These are phyloP conservation scores for Cercospora zeae-maydis DNA, from an alignment of 2,329 filamentous ascomycete genomes.

Conservation along the genomic window DNA sequence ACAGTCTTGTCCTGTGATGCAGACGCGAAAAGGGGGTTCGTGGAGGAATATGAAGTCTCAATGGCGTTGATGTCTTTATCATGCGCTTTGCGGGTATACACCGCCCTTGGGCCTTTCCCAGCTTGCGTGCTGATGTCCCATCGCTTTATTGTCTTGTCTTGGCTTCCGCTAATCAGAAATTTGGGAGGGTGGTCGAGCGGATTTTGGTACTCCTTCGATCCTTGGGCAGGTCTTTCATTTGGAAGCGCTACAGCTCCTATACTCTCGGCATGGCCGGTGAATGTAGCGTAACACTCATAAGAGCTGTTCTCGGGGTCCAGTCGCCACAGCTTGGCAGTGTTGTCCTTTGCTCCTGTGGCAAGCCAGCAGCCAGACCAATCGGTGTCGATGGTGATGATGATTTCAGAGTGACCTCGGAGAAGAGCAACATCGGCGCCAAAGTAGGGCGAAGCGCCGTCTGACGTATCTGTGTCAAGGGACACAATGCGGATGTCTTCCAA, in stretches of 20 bases:
- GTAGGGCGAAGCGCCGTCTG: constrained; percentile 45
- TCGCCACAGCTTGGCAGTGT: constrained; percentile 85
- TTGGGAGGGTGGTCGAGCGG: constrained; percentile 76
- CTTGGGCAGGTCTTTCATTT: constrained; percentile 61
- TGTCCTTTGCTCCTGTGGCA: constrained; percentile 93
- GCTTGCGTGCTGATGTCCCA: constrained; percentile 65
- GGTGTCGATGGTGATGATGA: constrained; percentile 88
- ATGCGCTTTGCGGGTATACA: constrained; percentile 90
- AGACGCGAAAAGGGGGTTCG: constrained; percentile 80
- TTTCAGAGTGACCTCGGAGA: constrained; percentile 87
- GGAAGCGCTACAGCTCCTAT: constrained; percentile 85
- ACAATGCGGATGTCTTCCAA: constrained; percentile 89
- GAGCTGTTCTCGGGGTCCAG: constrained; percentile 72
- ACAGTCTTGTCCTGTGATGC: constrained; percentile 95
- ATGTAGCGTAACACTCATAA: constrained; percentile 74
- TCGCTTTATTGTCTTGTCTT: constrained; percentile 91
- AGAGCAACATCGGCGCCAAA: constrained; percentile 88
- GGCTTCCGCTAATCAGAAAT: constrained; percentile 86
- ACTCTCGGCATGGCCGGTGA: constrained; percentile 91
- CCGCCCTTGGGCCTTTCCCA: constrained; percentile 57
- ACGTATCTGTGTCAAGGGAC: constrained; percentile 53
- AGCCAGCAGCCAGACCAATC: constrained; percentile 98
- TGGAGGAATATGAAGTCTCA: constrained; percentile 63
- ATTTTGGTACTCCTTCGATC: constrained; percentile 66
- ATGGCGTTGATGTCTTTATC: constrained; percentile 99